Evolutionary conservation across 2,329 filamentous ascomycete genomes (phyloP), one percentile per base, ranked within the genome.

Genomic region (Fusarium hainanense): DNA sequence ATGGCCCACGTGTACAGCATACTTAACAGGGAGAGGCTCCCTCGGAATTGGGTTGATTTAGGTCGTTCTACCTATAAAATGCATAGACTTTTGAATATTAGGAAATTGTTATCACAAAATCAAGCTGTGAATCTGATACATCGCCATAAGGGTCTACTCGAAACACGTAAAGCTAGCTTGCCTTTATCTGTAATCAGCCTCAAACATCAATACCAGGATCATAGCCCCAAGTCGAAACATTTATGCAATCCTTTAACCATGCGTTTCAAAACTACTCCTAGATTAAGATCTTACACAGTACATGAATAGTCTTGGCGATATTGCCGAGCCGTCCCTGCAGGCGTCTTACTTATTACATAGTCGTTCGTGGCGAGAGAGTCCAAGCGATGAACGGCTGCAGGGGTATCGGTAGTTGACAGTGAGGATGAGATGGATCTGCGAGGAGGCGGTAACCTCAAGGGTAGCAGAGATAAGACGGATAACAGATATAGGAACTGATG

Each of bases 1-100:
- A 51, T 58, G 34, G 54, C 68, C 68, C 51, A 27, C 21, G 51
- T 54, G 52, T 43, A 70, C 55, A 40, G 63, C 67, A 70, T 63
- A 65, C 55, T 50, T 68, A 23, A 25, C 43, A 54, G 58, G 63
- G 63, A 64, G 52, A 59, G 63, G 58, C 68, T 71, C 68, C 57
- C 58, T 65, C 63, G 56, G 68, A 54, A 48, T n/a, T 50, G 30
- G 37, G 20, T 52, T 43, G 25, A 12, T 37, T 37, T 49, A 41
- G 34, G 21, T 32, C 42, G 25, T 43, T 57, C 40, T 23, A 43
- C 51, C 40, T 40, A 42, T 27, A 61, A 44, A 61, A 55, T 54
- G 37, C 61, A 66, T 66, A 66, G 54, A 66, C 25, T 54, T 59
- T 67, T 43, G n/a, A 28, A 37, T 47, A 56, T 40, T 46, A 28